Base-by-base conservation (phyloP, 2,329 filamentous ascomycete genomes). In the Pseudogymnoascus sp. region DNA sequence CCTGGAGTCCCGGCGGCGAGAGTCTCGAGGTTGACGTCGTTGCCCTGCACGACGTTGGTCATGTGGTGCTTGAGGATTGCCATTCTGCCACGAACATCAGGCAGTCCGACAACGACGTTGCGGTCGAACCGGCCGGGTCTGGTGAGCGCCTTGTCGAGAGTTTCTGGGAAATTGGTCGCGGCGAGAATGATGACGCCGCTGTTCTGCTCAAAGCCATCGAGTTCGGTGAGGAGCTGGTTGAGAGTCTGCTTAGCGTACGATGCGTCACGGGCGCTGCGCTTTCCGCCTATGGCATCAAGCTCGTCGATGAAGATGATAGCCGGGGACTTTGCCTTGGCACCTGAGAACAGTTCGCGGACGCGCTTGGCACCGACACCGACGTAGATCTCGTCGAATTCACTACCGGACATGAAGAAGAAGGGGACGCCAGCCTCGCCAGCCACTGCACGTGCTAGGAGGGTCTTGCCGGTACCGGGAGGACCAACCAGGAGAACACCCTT, bases 351-450 rank as follows among this genome's bases (percentile, higher is more conserved):
- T 66, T 97, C 95, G 64, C 95, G 91, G 59, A 99, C 93, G 72
- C 95, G 90, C 81, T 99, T 96, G 53, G 92, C 92, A 73, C 93
- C 92, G 62, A 99, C 95, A 73, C 95, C 95, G 37, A 99, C 96
- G 72, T 97, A 99, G 61, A 99, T 89, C 76, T 99, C 95, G 72
- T 99, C 95, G 73, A 99, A 99, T 75, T 99, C 95, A 64, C 91
- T 96, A 61, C 95, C 95, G 72, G 95, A 99, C 93, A 99, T 97
- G 82, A 97, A 99, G 82, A 97, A 99, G 82, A 99, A 99, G 1
- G 95, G 95, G 16, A 99, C 95, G 63, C 93, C 95, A 62, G 95
- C 93, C 79, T 99, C 95, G 61, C 95, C 95, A 59, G 95, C 95
- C 65, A 99, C 95, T 63, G 95, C 96, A 71, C 95, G 88, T 67